These are phyloP conservation scores for Cucurbita maxima DNA, from an alignment of 306 rosid genomes.

Conservation along the genomic window DNA sequence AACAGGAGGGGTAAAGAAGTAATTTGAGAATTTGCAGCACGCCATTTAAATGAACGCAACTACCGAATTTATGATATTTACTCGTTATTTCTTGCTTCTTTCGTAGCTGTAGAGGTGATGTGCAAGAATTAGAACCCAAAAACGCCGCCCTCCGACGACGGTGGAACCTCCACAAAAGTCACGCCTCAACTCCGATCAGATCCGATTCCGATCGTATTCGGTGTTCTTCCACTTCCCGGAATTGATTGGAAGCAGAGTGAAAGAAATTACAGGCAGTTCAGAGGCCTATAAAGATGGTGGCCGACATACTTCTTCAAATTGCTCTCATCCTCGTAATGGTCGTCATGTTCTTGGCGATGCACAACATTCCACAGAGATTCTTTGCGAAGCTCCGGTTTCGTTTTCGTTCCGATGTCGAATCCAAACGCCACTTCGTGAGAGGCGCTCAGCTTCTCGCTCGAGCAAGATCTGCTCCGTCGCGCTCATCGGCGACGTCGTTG, in stretches of 20 bases:
- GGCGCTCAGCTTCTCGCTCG: slow-evolving; percentile 71
- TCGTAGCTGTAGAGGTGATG: not conserved
- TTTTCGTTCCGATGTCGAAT: slow-evolving; percentile 15
- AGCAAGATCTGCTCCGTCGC: slow-evolving; percentile 37
- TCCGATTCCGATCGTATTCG: not conserved
- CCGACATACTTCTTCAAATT: slow-evolving; percentile 46
- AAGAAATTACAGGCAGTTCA: not conserved
- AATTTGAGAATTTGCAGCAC: too few relatives aligned
- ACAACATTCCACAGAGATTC: slow-evolving; percentile 45
- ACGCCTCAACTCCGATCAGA: not conserved
- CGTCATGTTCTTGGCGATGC: slow-evolving; percentile 40
- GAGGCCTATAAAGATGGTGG: slow-evolving; percentile 20
- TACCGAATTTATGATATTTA: not conserved
- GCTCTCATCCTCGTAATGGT: slow-evolving; percentile 20
- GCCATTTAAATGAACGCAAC: too few relatives aligned
- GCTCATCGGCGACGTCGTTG: slow-evolving; percentile 14
- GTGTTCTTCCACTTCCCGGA: not conserved
- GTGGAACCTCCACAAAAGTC: not conserved
- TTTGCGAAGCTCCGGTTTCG: slow-evolving; percentile 35
- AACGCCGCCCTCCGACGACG: not conserved
- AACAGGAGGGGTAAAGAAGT: too few relatives aligned
- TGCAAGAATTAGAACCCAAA: not conserved
- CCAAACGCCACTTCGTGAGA: slow-evolving; percentile 66
- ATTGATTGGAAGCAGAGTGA: not conserved
- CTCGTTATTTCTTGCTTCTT: not conserved